Evolutionary conservation across 139 green algal species (phyloP).

Genomic region (Diplosphaera chodatii): DNA sequence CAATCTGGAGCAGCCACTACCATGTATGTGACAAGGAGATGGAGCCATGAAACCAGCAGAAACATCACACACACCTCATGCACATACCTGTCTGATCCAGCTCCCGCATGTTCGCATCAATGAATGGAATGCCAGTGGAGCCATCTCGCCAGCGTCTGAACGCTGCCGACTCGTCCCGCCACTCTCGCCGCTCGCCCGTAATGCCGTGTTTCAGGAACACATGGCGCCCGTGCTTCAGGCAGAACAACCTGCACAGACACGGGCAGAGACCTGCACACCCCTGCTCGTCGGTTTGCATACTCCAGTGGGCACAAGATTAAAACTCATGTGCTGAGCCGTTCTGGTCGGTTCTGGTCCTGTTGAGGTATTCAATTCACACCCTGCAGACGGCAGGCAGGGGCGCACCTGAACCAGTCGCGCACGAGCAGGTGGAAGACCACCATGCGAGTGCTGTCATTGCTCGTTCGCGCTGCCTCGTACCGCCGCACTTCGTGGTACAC

Average conservation of each 20-base stretch:
- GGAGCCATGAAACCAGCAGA: no score
- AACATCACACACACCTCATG: conserved; percentile 61
- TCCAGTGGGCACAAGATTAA: neutral
- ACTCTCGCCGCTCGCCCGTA: neutral
- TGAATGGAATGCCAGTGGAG: conserved; percentile 68
- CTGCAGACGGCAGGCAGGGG: no score
- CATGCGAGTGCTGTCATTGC: conserved; percentile 19
- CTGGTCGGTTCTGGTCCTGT: neutral
- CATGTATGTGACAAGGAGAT: no score
- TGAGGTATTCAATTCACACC: no score
- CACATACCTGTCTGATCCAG: conserved; percentile 70
- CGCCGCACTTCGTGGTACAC: conserved; percentile 33
- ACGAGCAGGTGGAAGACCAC: neutral
- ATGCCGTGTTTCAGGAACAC: conserved; percentile 4
- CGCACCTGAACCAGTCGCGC: conserved; percentile 5
- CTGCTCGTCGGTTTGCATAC: no score
- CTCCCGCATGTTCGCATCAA: conserved; percentile 86
- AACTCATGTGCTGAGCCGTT: neutral
- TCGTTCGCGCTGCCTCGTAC: conserved; percentile 31
- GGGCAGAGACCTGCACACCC: conserved; percentile 19
- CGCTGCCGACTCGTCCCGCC: conserved; percentile 21
- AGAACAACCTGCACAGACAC: conserved; percentile 61
- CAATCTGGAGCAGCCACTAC: no score
- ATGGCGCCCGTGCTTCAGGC: conserved; percentile 44
- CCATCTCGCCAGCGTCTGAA: conserved; percentile 47